Evolutionary conservation across 805 yeast species (phyloP).

Genomic region (Wickerhamomyces alni): DNA sequence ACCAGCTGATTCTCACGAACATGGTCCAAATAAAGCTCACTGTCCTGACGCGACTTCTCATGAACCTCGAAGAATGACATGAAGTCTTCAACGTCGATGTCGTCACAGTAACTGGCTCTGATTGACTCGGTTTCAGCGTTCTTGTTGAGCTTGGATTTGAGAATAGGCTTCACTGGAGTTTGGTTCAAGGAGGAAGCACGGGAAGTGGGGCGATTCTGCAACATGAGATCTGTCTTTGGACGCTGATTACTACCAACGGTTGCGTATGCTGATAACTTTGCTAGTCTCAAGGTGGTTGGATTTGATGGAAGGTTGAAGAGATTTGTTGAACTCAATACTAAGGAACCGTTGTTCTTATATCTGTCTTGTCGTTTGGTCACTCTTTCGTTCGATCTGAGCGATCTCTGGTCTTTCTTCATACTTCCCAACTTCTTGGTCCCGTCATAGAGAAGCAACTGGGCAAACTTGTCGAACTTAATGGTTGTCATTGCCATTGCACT

Average conservation of each 20-base stretch:
- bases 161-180: constrained; percentile 26
- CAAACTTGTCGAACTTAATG: constrained; percentile 23
- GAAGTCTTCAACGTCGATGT: constrained; percentile 30
- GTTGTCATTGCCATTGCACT: constrained; percentile 1
- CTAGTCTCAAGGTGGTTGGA: neutral
- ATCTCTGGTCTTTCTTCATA: constrained; percentile 4
- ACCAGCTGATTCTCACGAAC: constrained; percentile 33
- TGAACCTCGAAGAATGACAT: constrained; percentile 29
- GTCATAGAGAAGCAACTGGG: constrained; percentile 23
- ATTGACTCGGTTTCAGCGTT: constrained; percentile 29
- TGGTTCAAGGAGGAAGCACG: no score
- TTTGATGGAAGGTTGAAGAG: neutral
- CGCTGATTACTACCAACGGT: no score
- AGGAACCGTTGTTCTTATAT: constrained; percentile 4
- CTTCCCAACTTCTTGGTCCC: constrained; percentile 17
- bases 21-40: constrained; percentile 27
- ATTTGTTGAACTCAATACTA: neutral
- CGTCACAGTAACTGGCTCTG: constrained; percentile 34
- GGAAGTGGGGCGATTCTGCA: no score
- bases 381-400: neutral
- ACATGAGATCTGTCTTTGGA: no score
- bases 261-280: constrained; percentile 1
- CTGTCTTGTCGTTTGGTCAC: neutral
- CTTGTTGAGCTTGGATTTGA: constrained; percentile 29
- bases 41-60: constrained; percentile 28